These are phyloP conservation scores for Naegleria lovaniensis DNA, from an alignment of 208 protist genomes.

Conservation along the genomic window DNA sequence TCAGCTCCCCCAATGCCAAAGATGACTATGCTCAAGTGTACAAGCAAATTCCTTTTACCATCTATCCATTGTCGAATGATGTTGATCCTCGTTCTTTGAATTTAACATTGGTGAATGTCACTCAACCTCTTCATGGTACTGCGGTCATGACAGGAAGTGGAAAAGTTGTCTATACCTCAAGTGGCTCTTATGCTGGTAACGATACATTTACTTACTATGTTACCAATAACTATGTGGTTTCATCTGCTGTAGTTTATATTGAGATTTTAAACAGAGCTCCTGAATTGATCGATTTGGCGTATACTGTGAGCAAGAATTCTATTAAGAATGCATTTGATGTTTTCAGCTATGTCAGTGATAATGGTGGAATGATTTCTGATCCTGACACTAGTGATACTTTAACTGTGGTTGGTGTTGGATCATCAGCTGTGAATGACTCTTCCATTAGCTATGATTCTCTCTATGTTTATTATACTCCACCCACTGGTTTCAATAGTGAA, in stretches of 20 bases:
- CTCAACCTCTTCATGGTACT: background rate
- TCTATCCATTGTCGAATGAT: background rate
- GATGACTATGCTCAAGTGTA: too few species aligned
- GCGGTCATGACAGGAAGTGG: too few species aligned
- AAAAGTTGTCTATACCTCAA: too few species aligned
- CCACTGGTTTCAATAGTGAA: background rate
- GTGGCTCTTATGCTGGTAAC: background rate
- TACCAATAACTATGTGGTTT: background rate
- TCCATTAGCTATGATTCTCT: too few species aligned
- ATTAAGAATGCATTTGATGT: too few species aligned
- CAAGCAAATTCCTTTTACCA: too few species aligned
- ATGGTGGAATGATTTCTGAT: too few species aligned
- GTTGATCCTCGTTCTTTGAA: background rate
- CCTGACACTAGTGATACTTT: too few species aligned
- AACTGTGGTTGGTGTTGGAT: too few species aligned
- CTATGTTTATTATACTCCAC: background rate
- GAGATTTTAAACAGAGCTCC: background rate
- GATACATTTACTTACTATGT: background rate
- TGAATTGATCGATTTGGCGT: background rate
- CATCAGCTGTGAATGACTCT: too few species aligned
- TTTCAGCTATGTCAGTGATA: too few species aligned
- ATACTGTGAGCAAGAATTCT: background rate
- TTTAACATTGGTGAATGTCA: background rate
- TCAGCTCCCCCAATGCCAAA: too few species aligned
- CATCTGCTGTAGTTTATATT: background rate